Base-by-base conservation (phyloP, 73 alveolate genomes). In the Symbiodinium pilosum region DNA sequence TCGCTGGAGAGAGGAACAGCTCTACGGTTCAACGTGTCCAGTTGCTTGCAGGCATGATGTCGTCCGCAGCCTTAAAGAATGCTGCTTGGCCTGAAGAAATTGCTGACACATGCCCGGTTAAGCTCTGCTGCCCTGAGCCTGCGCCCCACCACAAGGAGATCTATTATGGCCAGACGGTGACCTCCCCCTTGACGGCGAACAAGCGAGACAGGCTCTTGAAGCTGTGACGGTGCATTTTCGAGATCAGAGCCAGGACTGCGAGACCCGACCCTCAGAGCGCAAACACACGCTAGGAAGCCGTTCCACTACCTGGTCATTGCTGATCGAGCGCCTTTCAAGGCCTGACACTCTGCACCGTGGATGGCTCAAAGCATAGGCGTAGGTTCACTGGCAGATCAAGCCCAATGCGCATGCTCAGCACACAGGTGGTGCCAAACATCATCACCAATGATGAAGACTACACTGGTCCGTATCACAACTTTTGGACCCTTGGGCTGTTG, bases 391-490 rank as follows among this genome's bases (percentile, higher is more conserved):
- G 21, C 21, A 20, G 14, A 5, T 28, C 81, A 3, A 24, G 38
- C 39, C 81, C 81, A 64, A 24, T 26, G 20, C 26, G 73, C 68
- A 51, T 16, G 73, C 81, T 9, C 81, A 26, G 85, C 85, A 32
- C 44, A 32, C 43, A 87, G 94, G 94, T 87, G 84, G 94, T 87
- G 39, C 94, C 94, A 34, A 87, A 87, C 69, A 87, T 87, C 85
- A 32, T 9, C 34, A 36, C 94, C 85, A 52, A 41, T 18, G 85
- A 56, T 30, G 68, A 87, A 34, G 94, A 87, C 84, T 87, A 87
- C 85, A 56, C 84, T 20, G 94, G 94, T 30, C 94, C 85, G 54
- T 87, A 87, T 42, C 94, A 87, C 43, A 87, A 87, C 59, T 52
- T 87, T 64, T 87, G 94, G 94, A 52, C 39, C 20, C 94, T 87